phyloP scores from a whole-genome alignment of 495 filamentous ascomycete species.

The Penicillium cataractarum region DNA sequence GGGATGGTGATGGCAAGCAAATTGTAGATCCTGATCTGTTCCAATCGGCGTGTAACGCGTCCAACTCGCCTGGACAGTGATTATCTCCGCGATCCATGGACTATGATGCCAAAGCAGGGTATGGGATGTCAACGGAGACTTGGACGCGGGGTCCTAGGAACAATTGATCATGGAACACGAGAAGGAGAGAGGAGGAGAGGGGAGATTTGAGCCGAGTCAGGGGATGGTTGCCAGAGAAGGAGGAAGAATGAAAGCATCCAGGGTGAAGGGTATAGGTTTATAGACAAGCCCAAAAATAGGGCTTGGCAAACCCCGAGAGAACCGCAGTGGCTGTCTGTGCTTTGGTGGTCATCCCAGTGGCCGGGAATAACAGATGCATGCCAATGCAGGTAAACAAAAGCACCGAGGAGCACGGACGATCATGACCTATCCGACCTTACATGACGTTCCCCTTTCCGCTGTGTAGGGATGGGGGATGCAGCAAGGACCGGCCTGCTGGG shows the following conservation, averaged over 20 bases:
- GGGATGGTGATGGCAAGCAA: slow-evolving; percentile 37
- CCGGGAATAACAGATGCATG: slow-evolving; percentile 41
- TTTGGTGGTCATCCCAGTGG: slow-evolving; percentile 16
- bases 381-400: slow-evolving; percentile 54
- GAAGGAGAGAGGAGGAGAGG: slow-evolving; percentile 9
- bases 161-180: slow-evolving; percentile 11
- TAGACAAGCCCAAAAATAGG: slow-evolving; percentile 39
- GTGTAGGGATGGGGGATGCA: slow-evolving; percentile 45
- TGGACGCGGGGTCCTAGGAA: slow-evolving; percentile 5
- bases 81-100: slow-evolving; percentile 49
- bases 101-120: slow-evolving; percentile 30
- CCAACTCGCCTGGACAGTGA: slow-evolving; percentile 40
- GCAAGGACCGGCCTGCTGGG: slow-evolving; percentile 45
- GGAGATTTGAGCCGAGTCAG: slow-evolving; percentile 4
- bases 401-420: slow-evolving; percentile 39
- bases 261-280: slow-evolving; percentile 49
- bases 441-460: slow-evolving; percentile 42
- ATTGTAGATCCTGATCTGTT: slow-evolving; percentile 44
- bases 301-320: slow-evolving; percentile 12
- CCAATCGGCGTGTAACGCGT: slow-evolving; percentile 36
- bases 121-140: slow-evolving; percentile 12
- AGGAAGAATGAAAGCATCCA: slow-evolving; percentile 22
- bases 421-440: slow-evolving; percentile 52
- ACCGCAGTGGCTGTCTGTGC: slow-evolving; percentile 7
- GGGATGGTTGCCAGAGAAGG: slow-evolving; percentile 22